Base-by-base conservation (phyloP, 2,329 filamentous ascomycete species). In the Aspergillus hortae region DNA sequence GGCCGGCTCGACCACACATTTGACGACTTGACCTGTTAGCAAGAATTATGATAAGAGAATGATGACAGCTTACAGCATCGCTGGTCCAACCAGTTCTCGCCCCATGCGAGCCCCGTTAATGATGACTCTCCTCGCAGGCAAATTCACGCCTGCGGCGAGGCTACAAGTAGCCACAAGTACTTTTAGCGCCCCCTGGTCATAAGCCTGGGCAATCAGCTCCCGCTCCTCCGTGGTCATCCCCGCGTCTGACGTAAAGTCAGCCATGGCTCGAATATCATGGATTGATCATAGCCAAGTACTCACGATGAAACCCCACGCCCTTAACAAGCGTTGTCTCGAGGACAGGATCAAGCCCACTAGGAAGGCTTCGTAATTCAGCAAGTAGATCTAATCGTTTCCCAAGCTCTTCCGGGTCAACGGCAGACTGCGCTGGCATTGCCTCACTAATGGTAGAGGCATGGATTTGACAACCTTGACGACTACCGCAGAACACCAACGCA, bases 131-230 rank as follows among this genome's bases (percentile, higher is more conserved):
- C 88, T 78, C 6, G 88, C 88, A 12, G 77, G 77, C 15, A 92
- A 73, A 67, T 92, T 91, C 53, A 92, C 89, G n/a, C 88, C 88
- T 12, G 88, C 88, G n/a, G 88, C 88, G 51, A 92, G 78, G 64
- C 87, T 90, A 61, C 87, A 90, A 1, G 88, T 92, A 35, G 88
- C 88, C 14, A 90, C 83, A 48, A 89, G 85, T 1, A 90, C 82
- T 58, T 86, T 86, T 15, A 91, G 66, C 4, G 80, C 74, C 0
- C 88, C 87, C 36, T 74, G 68, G 63, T 91, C 88, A 58, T 90
- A 91, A 11, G 87, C 87, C 33, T 78, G 79, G 2, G 87, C 84
- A 49, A 91, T 80, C 6, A 90, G 71, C 45, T 90, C 87, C 45
- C 88, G 80, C 66, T 92, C 88, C 69, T 92, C 88, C 0, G 80